Evolutionary conservation across 139 green algal species (phyloP).

Genomic region (Haematococcus lacustris): DNA sequence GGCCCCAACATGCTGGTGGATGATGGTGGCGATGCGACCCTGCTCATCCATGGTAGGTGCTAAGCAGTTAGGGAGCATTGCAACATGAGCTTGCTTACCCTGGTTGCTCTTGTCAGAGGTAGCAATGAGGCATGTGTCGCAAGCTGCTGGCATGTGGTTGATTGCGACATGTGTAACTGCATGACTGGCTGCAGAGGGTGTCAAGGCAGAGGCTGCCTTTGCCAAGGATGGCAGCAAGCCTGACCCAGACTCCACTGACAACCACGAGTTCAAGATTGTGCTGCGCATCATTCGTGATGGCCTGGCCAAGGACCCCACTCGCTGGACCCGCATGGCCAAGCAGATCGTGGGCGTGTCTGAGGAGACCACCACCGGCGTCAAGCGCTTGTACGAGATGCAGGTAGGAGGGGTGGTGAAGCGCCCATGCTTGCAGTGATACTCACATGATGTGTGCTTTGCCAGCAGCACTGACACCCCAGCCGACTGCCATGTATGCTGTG

Average conservation of each 20-base stretch:
- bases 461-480: too few species aligned
- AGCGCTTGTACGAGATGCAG: slow-evolving; percentile 99
- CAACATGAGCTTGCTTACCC: too few species aligned
- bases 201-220: slow-evolving; percentile 78
- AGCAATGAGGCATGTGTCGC: too few species aligned
- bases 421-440: too few species aligned
- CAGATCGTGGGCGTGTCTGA: slow-evolving; percentile 89
- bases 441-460: too few species aligned
- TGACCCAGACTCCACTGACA: slow-evolving; percentile 90
- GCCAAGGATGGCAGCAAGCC: slow-evolving; percentile 86
- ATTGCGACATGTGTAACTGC: too few species aligned
- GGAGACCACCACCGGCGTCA: slow-evolving; percentile 99
- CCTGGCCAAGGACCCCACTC: slow-evolving; percentile 39
- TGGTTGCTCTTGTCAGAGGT: too few species aligned
- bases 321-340: slow-evolving; percentile 61
- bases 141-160: too few species aligned
- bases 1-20: slow-evolving; percentile 95
- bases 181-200: slow-evolving; percentile 5
- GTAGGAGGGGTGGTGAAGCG: too few species aligned
- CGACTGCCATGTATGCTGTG: too few species aligned
- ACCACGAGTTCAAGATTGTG: slow-evolving; percentile 99
- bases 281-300: slow-evolving; percentile 84
- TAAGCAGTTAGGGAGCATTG: background rate
- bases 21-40: slow-evolving; percentile 96
- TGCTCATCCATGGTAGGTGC: slow-evolving; percentile 91